These are phyloP conservation scores for Lentinula boryana DNA, from an alignment of 768 basidiomycete genomes.

Conservation along the genomic window DNA sequence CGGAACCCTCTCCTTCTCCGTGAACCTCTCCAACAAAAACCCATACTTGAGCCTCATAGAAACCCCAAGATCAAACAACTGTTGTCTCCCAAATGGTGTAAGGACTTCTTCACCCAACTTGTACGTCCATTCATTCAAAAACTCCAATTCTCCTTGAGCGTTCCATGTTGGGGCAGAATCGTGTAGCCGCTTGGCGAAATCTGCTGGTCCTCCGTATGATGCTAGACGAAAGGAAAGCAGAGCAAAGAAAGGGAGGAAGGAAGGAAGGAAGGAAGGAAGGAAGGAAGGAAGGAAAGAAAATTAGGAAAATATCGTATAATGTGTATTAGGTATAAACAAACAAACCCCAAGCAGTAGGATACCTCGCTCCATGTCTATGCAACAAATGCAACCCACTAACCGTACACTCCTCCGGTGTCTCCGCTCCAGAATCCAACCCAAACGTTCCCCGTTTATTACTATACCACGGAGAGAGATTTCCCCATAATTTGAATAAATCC, in stretches of 20 bases:
- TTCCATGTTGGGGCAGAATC: conserved; percentile 52
- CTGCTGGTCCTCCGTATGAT: conserved; percentile 56
- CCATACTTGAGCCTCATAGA: conserved; percentile 77
- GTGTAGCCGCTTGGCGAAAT: conserved; percentile 51
- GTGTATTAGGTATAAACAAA: conserved; percentile 7
- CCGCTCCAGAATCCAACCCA: conserved; percentile 67
- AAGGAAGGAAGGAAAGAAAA: no score
- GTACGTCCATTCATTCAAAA: conserved; percentile 87
- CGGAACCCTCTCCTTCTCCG: conserved; percentile 52
- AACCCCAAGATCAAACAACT: conserved; percentile 72
- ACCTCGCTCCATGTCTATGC: conserved; percentile 78
- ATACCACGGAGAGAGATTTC: conserved; percentile 84
- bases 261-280: no score
- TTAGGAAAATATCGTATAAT: background rate
- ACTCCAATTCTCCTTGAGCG: conserved; percentile 58
- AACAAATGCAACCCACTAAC: conserved; percentile 73
- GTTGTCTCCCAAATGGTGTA: conserved; percentile 87
- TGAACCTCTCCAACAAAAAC: conserved; percentile 68
- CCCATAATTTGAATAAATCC: conserved; percentile 74
- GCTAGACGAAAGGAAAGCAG: conserved; percentile 29
- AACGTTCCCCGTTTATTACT: conserved; percentile 60
- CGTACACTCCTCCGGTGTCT: conserved; percentile 61
- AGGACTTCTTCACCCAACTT: conserved; percentile 87
- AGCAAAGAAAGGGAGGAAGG: no score
- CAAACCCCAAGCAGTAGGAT: conserved; percentile 62